Percentiles rank a stretch among this genome's conserved stretches.
Evolutionary conservation across 2,329 filamentous ascomycete genomes (phyloP).

Genomic region (Hymenoscyphus repandus): DNA sequence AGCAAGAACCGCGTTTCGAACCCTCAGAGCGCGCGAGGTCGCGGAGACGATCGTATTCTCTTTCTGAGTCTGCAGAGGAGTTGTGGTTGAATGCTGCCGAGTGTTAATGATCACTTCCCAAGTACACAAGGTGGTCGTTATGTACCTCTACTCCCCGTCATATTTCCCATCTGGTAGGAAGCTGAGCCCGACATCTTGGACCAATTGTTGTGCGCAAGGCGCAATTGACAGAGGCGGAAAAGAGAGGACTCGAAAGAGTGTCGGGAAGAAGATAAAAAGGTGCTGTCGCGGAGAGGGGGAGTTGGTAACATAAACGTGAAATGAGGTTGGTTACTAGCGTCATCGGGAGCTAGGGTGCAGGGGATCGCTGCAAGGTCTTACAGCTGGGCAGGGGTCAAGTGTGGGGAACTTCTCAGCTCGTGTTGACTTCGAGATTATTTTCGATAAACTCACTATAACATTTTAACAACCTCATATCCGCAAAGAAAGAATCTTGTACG

Average conservation of each 20-base stretch:
- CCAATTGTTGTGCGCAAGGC: not conserved
- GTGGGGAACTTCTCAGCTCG: not conserved
- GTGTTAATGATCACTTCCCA: slow-evolving; percentile 5
- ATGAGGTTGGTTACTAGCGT: not conserved
- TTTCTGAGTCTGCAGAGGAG: slow-evolving; percentile 63
- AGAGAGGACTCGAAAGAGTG: not conserved
- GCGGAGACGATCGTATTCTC: slow-evolving; percentile 88
- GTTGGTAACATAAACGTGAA: not conserved
- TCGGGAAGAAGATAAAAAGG: not conserved
- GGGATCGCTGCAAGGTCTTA: not conserved
- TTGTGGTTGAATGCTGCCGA: slow-evolving; percentile 70
- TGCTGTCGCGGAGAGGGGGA: not conserved
- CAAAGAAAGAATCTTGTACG: too few relatives aligned
- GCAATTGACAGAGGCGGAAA: not conserved
- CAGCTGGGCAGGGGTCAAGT: not conserved
- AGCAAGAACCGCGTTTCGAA: slow-evolving; percentile 70
- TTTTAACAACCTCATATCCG: too few relatives aligned
- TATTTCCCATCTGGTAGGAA: not conserved
- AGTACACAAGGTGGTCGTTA: not conserved
- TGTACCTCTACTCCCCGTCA: slow-evolving; percentile 1
- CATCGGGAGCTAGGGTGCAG: not conserved
- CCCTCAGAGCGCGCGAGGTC: slow-evolving; percentile 78
- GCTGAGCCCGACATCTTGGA: not conserved
- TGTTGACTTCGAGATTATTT: too few relatives aligned
- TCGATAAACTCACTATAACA: too few relatives aligned